phyloP scores from a whole-genome alignment of 139 green algal species.

The Coelastrella sp. region DNA sequence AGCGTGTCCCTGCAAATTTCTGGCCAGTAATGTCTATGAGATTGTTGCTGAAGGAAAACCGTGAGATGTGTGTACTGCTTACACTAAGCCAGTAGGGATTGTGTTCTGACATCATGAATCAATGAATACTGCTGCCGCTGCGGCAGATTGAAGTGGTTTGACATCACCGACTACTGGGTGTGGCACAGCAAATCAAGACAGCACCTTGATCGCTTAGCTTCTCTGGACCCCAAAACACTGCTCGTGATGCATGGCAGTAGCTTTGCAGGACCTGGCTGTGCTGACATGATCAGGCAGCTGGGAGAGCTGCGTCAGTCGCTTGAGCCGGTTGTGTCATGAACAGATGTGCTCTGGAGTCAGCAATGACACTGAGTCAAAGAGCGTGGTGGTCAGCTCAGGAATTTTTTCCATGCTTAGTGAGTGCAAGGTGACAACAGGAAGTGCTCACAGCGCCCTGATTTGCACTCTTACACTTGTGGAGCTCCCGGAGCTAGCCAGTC shows the following conservation, averaged over 20 bases:
- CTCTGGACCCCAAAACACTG: background rate
- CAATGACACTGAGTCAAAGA: no score
- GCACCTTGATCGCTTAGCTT: background rate
- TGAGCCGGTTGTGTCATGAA: background rate
- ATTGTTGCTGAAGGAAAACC: no score
- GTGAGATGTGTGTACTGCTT: no score
- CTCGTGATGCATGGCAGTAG: slow-evolving; percentile 22
- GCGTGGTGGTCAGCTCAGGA: no score
- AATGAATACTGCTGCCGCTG: background rate
- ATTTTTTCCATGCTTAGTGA: no score
- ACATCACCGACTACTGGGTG: slow-evolving; percentile 30
- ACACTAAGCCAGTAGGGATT: background rate
- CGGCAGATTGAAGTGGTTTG: slow-evolving; percentile 18
- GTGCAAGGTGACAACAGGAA: no score
- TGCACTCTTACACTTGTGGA: no score
- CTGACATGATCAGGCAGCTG: slow-evolving; percentile 7
- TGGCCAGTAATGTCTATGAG: no score
- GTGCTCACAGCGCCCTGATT: no score
- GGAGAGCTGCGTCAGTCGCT: background rate
- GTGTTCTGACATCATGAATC: background rate
- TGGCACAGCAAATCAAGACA: slow-evolving; percentile 10
- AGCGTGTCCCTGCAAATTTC: no score
- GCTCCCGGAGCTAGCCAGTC: no score
- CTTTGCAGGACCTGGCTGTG: slow-evolving; percentile 16
- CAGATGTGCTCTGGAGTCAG: no score